phyloP scores from a whole-genome alignment of 306 rosid species.

The Chamaecrista fasciculata region DNA sequence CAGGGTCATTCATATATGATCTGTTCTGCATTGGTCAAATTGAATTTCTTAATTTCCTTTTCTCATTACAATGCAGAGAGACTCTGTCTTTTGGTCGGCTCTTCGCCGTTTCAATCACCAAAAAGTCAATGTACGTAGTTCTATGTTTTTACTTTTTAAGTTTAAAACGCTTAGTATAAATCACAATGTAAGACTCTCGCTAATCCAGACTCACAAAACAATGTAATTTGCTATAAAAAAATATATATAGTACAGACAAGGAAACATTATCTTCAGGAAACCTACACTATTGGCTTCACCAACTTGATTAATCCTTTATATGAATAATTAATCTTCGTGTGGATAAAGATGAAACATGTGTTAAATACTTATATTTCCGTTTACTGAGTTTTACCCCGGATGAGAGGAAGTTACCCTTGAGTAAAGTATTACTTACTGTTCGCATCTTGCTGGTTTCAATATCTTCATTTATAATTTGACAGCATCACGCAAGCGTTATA shows the following conservation, averaged over 20 bases:
- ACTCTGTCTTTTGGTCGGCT: constrained; percentile 2
- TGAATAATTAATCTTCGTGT: too few relatives aligned
- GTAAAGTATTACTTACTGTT: neutral
- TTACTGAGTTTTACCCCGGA: too few relatives aligned
- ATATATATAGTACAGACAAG: neutral
- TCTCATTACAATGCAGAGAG: neutral
- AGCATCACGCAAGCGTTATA: constrained; percentile 6
- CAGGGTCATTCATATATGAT: too few relatives aligned
- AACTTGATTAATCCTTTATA: too few relatives aligned
- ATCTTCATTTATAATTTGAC: neutral
- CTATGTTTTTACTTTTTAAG: neutral
- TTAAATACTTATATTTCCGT: too few relatives aligned
- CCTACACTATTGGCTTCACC: too few relatives aligned
- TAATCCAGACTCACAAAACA: neutral
- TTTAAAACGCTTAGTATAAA: neutral
- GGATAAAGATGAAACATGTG: too few relatives aligned
- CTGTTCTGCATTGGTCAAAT: neutral
- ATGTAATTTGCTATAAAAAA: too few relatives aligned
- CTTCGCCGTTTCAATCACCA: neutral
- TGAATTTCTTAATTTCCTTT: neutral
- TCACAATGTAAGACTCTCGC: neutral
- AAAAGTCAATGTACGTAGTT: neutral
- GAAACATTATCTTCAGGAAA: neutral
- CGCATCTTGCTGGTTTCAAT: neutral
- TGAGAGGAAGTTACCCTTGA: too few relatives aligned